These are phyloP conservation scores for Hypoxylon sp. DNA, from an alignment of 2,329 filamentous ascomycete species.

Conservation along the genomic window DNA sequence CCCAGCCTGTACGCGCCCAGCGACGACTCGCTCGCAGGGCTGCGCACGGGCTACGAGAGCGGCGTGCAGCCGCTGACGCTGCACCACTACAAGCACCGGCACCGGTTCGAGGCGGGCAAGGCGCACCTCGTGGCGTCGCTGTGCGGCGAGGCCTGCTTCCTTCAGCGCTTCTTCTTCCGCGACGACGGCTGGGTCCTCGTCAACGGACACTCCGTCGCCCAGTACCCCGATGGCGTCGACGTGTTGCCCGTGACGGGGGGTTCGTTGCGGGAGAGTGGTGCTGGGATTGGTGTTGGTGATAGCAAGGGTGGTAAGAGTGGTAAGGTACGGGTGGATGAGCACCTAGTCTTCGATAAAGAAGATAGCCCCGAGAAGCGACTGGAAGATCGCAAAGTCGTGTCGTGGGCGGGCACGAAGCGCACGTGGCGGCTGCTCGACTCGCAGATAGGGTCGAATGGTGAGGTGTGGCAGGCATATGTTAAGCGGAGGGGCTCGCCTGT, in stretches of 20 bases:
- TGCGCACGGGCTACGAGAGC: constrained; percentile 56
- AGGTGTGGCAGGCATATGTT: constrained; percentile 65
- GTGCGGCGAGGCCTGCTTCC: constrained; percentile 64
- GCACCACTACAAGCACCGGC: constrained; percentile 58
- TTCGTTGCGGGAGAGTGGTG: constrained; percentile 20
- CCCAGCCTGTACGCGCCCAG: constrained; percentile 61
- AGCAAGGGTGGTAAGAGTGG: not conserved
- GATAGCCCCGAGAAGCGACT: constrained; percentile 47
- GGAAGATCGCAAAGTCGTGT: constrained; percentile 53
- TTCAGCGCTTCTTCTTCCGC: constrained; percentile 62
- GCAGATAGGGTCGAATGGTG: constrained; percentile 54
- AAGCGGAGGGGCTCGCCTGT: constrained; percentile 50
- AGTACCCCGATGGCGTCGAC: constrained; percentile 59
- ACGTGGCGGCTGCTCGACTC: constrained; percentile 62
- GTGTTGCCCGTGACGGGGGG: constrained; percentile 25
- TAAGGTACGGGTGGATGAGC: constrained; percentile 37
- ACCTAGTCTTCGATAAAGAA: constrained; percentile 51
- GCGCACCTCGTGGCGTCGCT: constrained; percentile 61
- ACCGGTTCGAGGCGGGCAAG: constrained; percentile 58
- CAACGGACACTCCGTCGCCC: constrained; percentile 63
- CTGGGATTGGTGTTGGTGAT: not conserved
- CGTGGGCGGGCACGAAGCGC: constrained; percentile 56
- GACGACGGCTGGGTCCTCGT: constrained; percentile 64
- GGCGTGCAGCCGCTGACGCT: constrained; percentile 60
- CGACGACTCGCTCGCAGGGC: constrained; percentile 52